These are phyloP conservation scores for Xylaria sp. DNA, from an alignment of 2,329 filamentous ascomycete species.

Conservation along the genomic window DNA sequence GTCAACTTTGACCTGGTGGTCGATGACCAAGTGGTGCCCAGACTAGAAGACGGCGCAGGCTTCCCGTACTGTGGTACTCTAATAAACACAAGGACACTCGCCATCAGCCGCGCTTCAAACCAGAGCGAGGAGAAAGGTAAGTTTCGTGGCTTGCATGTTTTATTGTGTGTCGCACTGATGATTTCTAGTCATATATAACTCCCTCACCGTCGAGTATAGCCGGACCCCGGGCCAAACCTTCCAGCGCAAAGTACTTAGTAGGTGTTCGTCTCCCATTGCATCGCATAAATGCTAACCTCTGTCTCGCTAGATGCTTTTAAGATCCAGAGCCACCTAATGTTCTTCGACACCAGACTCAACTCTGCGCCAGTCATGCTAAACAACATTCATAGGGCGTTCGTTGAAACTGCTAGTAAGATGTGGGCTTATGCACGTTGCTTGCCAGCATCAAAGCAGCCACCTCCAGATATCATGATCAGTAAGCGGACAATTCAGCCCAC, in stretches of 20 bases:
- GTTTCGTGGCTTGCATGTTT: constrained; percentile 42
- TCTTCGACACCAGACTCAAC: constrained; percentile 82
- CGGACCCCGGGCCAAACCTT: constrained; percentile 78
- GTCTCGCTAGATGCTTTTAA: constrained; percentile 68
- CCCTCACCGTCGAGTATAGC: constrained; percentile 79
- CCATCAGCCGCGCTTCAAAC: constrained; percentile 64
- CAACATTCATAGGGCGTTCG: constrained; percentile 79
- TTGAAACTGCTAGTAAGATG: constrained; percentile 79
- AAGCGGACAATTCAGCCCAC: constrained; percentile 40
- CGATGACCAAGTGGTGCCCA: constrained; percentile 57
- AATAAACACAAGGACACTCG: constrained; percentile 76
- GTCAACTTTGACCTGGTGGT: constrained; percentile 78
- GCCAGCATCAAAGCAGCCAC: constrained; percentile 60
- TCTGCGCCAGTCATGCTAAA: constrained; percentile 67
- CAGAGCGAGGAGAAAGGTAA: constrained; percentile 57
- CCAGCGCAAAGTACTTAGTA: constrained; percentile 77
- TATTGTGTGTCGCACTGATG: constrained; percentile 1
- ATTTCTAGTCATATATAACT: constrained; percentile 63
- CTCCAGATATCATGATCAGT: constrained; percentile 67
- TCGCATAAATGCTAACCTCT: constrained; percentile 6
- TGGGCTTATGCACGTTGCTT: constrained; percentile 68
- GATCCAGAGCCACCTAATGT: constrained; percentile 83
- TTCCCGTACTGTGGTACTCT: constrained; percentile 90
- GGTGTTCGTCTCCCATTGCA: constrained; percentile 35
- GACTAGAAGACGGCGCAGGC: constrained; percentile 45